A percentile compares a stretch with the other conserved stretches of the same genome.
Evolutionary conservation across 441 rosid genomes (phyloP).

Genomic region (Raphanus hybrid): DNA sequence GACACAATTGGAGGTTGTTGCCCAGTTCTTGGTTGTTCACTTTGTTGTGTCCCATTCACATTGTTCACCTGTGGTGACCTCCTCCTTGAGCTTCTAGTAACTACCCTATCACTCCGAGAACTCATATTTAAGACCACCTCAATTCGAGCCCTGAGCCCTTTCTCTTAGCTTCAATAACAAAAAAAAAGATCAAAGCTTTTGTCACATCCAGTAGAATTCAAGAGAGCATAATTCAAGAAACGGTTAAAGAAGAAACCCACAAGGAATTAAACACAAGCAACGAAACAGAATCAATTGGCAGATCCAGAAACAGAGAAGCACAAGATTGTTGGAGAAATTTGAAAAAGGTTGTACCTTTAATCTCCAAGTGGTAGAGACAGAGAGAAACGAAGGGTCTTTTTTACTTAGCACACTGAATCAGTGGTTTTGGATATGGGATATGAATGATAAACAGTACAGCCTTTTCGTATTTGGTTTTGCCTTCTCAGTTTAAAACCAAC

Average conservation of each 20-base stretch:
- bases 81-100: constrained; percentile 11
- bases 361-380: too few relatives aligned
- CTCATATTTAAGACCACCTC: constrained; percentile 1
- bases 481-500: too few relatives aligned
- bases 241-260: constrained; percentile 8
- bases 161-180: background rate
- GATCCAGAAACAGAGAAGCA: constrained; percentile 17
- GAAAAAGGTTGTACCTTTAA: too few relatives aligned
- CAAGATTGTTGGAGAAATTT: background rate
- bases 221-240: background rate
- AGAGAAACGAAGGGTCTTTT: too few relatives aligned
- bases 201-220: background rate
- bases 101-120: constrained; percentile 18
- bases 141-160: background rate
- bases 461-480: too few relatives aligned
- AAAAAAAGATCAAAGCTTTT: constrained; percentile 1
- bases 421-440: too few relatives aligned
- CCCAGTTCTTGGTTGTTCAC: constrained; percentile 53
- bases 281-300: constrained; percentile 17
- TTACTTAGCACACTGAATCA: too few relatives aligned
- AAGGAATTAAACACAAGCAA: background rate
- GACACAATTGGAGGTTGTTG: constrained; percentile 18
- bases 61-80: background rate
- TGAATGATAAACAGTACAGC: too few relatives aligned
- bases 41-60: constrained; percentile 9